phyloP scores from a whole-genome alignment of 768 basidiomycete species.

The Boletus rufocinnamomeus region DNA sequence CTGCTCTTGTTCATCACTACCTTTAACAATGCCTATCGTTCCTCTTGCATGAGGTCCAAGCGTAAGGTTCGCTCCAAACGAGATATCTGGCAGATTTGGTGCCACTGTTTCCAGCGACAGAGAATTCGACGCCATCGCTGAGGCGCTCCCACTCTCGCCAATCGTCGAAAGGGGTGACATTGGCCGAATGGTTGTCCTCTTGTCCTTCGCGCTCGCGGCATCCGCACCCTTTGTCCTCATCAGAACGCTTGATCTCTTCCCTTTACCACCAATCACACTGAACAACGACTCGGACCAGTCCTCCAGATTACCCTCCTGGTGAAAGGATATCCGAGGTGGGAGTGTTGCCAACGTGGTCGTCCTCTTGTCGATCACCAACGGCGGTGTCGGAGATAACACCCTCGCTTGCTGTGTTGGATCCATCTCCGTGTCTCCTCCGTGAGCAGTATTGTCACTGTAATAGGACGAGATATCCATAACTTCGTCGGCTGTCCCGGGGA shows the following conservation, averaged over 20 bases:
- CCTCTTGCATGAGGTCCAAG: constrained; percentile 16
- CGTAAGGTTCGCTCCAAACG: constrained; percentile 25
- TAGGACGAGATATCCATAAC: constrained; percentile 32
- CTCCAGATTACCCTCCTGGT: constrained; percentile 48
- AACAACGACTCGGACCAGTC: constrained; percentile 58
- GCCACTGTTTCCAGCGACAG: constrained; percentile 5
- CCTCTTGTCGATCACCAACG: constrained; percentile 35
- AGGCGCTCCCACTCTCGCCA: not conserved
- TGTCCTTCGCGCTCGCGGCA: constrained; percentile 12
- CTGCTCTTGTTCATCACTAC: constrained; percentile 15
- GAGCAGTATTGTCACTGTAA: constrained; percentile 12
- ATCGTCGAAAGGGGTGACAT: constrained; percentile 4
- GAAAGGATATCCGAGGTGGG: constrained; percentile 59
- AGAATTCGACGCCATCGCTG: constrained; percentile 8
- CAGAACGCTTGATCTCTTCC: constrained; percentile 18
- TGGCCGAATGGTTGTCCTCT: constrained; percentile 22
- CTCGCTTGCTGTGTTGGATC: constrained; percentile 9
- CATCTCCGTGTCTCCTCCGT: constrained; percentile 10
- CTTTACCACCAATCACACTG: constrained; percentile 46
- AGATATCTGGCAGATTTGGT: constrained; percentile 17
- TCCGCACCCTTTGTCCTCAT: not conserved
- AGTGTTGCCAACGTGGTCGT: constrained; percentile 19
- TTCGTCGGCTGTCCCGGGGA: constrained; percentile 29
- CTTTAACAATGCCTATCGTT: constrained; percentile 9
- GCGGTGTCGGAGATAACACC: constrained; percentile 28